Evolutionary conservation across 805 yeast species (phyloP), one percentile per base, ranked within the genome.

Genomic region (Sugiyamaella mastotermitis): DNA sequence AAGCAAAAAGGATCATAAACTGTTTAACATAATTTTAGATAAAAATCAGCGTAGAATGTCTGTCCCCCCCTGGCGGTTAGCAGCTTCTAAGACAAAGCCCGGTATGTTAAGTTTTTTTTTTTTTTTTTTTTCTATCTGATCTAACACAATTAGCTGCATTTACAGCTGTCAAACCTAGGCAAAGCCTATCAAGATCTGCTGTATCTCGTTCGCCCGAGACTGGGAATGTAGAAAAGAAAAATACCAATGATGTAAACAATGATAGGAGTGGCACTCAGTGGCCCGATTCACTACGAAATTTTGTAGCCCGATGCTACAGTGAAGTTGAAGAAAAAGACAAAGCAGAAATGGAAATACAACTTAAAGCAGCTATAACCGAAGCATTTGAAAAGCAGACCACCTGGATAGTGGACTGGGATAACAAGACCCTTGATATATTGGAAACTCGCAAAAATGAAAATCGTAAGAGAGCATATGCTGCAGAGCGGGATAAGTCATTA

Each of bases 391-490:
- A 64, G 33, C 59, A 61, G 16, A 65, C 64, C 28, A 48, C 79
- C 3, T 65, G 69, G 60, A 45, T 56, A 1, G 76, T 72, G 45
- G 69, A 76, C 42, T 80, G 87, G 87, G n/a, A n/a, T n/a, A n/a
- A n/a, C n/a, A 52, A 49, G 3, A 45, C 33, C 8, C 77, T 74
- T 52, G 56, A 57, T 21, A 45, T 80, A 4, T 41, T 40, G 33
- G 31, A 30, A 39, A 38, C 27, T 21, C 33, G 30, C 22, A 35
- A 34, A 20, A 33, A 25, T 24, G 38, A 37, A 14, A 22, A 22
- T 22, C 9, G 30, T 27, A 27, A 27, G 18, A 27, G 30, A 15
- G 17, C 15, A 27, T 6, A 5, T n/a, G 30, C 30, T 7, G 30
- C 9, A 27, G 10, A 10, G 10, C 10, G 26, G n/a, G 26, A 23